Conservation (phyloP, 768 basidiomycete species). For the Boletus insuetus region DNA sequence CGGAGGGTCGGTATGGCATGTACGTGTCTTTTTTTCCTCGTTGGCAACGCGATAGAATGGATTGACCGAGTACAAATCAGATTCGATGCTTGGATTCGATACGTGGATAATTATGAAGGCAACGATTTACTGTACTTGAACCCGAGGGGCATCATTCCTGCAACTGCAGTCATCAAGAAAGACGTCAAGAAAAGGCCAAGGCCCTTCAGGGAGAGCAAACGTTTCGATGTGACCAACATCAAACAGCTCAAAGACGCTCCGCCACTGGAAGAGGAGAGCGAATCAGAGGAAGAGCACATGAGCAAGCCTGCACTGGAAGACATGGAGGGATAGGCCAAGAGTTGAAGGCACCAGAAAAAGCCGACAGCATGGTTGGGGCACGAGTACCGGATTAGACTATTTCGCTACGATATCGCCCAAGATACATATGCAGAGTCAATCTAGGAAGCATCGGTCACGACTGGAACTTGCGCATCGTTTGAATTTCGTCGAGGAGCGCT, state of each 20-base stretch:
- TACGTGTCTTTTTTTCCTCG: constrained; percentile 39
- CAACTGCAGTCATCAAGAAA: constrained; percentile 61
- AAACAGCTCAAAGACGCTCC: constrained; percentile 29
- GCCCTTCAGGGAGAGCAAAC: constrained; percentile 66
- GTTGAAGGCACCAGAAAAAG: background rate
- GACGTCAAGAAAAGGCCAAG: constrained; percentile 49
- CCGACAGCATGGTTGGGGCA: no score
- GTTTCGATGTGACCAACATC: constrained; percentile 59
- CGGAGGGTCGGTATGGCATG: constrained; percentile 79
- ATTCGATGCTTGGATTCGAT: constrained; percentile 83
- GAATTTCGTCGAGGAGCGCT: constrained; percentile 79
- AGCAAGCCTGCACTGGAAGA: constrained; percentile 48
- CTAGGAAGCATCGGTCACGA: constrained; percentile 38
- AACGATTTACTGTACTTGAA: constrained; percentile 79
- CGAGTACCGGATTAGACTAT: constrained; percentile 1
- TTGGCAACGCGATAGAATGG: background rate
- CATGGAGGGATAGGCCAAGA: constrained; percentile 40
- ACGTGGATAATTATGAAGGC: constrained; percentile 72
- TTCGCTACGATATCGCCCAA: constrained; percentile 1
- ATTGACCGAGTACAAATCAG: constrained; percentile 33
- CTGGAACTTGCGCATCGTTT: constrained; percentile 89
- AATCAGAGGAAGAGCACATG: constrained; percentile 42
- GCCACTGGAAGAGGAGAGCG: constrained; percentile 37
- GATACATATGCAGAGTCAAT: background rate
- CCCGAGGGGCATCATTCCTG: constrained; percentile 71